Percentiles rank a stretch among this genome's conserved stretches.
These are phyloP conservation scores for Heliophila coronopifolia DNA, from an alignment of 441 rosid genomes.

Conservation along the genomic window DNA sequence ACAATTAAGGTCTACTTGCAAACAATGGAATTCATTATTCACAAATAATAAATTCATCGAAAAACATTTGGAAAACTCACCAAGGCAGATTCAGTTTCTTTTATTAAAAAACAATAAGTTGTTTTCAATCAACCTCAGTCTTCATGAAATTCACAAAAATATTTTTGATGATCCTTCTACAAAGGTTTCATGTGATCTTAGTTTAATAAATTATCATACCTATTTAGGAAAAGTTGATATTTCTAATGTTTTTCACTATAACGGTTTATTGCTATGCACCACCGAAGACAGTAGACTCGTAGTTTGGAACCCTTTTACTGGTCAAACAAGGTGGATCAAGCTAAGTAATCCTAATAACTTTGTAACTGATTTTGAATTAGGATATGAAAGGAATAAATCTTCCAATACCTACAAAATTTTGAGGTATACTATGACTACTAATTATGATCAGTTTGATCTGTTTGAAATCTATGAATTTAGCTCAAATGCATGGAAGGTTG, in stretches of 20 bases:
- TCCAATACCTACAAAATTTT: background rate
- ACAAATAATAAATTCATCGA: background rate
- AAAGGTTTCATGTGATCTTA: no score
- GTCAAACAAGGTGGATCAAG: background rate
- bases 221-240: background rate
- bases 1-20: slow-evolving; percentile 1
- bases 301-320: slow-evolving; percentile 12
- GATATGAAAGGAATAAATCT: background rate
- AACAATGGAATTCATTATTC: background rate
- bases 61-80: background rate
- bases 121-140: background rate
- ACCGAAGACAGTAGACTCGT: background rate
- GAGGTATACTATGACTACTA: no score
- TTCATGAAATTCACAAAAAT: background rate
- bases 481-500: background rate
- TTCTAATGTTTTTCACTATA: background rate
- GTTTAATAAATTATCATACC: background rate
- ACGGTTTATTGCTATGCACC: slow-evolving; percentile 11
- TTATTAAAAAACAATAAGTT: background rate
- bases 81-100: slow-evolving; percentile 4
- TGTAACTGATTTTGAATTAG: background rate
- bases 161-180: no score
- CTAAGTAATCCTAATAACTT: no score
- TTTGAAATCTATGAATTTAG: background rate
- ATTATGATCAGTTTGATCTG: no score